phyloP scores from a whole-genome alignment of 78 protist genomes.

The Dictyostelium capitatum region DNA sequence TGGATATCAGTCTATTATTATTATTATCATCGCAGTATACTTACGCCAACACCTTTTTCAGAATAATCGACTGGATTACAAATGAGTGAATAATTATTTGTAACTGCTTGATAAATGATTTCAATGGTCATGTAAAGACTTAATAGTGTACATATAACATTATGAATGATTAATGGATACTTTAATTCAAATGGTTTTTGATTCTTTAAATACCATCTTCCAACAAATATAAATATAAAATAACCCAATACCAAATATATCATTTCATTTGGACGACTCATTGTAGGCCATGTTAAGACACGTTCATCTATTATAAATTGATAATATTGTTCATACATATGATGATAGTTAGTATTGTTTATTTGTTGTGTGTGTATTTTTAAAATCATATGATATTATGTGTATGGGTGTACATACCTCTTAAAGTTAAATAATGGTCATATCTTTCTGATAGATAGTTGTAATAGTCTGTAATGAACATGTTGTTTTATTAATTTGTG shows the following conservation, averaged over 20 bases:
- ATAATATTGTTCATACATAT: too few species aligned
- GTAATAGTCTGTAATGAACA: not conserved
- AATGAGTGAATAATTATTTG: constrained; percentile 36
- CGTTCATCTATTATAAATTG: constrained; percentile 57
- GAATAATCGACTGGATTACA: constrained; percentile 71
- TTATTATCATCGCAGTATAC: not conserved
- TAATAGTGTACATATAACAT: constrained; percentile 15
- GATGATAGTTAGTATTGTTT: too few species aligned
- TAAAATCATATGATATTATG: not conserved
- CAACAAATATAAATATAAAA: constrained; percentile 29
- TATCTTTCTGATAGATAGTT: constrained; percentile 39
- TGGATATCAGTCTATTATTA: not conserved
- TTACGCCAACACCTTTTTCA: constrained; percentile 68
- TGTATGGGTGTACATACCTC: constrained; percentile 41
- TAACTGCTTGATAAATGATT: constrained; percentile 42
- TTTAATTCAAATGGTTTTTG: constrained; percentile 66
- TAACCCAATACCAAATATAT: constrained; percentile 47
- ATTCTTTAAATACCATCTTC: constrained; percentile 44
- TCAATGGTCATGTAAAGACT: constrained; percentile 64
- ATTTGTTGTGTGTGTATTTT: not conserved
- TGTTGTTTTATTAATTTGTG: not conserved
- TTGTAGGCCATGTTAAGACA: constrained; percentile 56
- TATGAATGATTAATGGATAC: constrained; percentile 59
- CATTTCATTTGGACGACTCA: constrained; percentile 63
- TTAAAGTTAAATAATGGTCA: constrained; percentile 38